Base-by-base conservation (phyloP, 1,139 yeast species). In the Candida albicans region DNA sequence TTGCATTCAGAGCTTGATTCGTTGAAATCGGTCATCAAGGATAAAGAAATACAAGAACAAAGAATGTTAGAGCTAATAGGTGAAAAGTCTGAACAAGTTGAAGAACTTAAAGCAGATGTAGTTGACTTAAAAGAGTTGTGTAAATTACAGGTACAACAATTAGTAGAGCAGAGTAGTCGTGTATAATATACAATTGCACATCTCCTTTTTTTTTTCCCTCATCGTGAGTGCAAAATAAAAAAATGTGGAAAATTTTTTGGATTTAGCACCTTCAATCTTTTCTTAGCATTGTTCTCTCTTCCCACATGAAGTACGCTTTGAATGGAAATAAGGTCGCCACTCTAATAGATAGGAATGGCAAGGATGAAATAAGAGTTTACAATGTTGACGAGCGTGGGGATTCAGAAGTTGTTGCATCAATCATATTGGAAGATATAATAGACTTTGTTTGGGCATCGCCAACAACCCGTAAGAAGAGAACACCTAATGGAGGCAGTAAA, bases 101-200 rank as follows among this genome's bases (percentile, higher is more conserved):
- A 84, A 45, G 99, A 93, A 63, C 71, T 95, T 42, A 75, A 75
- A 52, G 96, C 96, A 4, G 99, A 93, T 58, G 93, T 95, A 12
- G 76, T 73, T 6, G 99, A 93, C 62, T 71, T 93, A 63, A 93
- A 91, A 63, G 91, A 86, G 34, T 70, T 91, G 69, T 79, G 90
- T 59, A 77, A 81, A 48, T 77, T 79, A 49, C 99, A 93, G 62
- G 93, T 90, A 28, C 95, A 88, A 61, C 95, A 90, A 55, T 74
- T 91, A 77, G 82, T 87, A 35, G 87, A 80, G 46, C 68, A 35
- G 28, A 35, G 7, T 27, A 29, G 39, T 37, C 39, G 39, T 37
- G 39, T 37, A 28, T 37, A 37, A 33, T 11, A 18, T 4, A 22
- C 11, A 35, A 11, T 35, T 25, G 12, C 27, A 26, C 15, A 26